These are phyloP conservation scores for Teratosphaeria nubilosa DNA, from an alignment of 2,329 filamentous ascomycete species.

Conservation along the genomic window DNA sequence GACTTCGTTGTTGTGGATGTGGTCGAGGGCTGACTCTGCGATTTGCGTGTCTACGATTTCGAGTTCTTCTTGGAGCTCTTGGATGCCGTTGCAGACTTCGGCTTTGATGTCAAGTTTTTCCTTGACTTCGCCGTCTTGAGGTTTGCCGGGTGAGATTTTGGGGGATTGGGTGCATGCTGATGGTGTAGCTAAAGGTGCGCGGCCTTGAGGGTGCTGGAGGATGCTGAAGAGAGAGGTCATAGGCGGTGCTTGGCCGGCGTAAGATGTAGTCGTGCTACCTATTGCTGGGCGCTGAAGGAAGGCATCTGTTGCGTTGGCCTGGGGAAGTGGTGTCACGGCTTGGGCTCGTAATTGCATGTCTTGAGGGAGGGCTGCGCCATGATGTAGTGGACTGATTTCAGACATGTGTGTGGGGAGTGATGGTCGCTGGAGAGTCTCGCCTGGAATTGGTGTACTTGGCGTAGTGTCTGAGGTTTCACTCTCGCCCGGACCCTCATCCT, in stretches of 20 bases:
- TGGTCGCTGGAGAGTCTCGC: conserved; percentile 13
- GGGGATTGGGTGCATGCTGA: conserved; percentile 28
- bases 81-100: conserved; percentile 87
- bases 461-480: conserved; percentile 26
- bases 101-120: conserved; percentile 60
- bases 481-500: conserved; percentile 51
- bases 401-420: conserved; percentile 31
- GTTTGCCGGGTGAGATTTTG: conserved; percentile 22
- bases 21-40: conserved; percentile 73
- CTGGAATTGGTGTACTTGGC: conserved; percentile 5
- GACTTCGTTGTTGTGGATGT: conserved; percentile 88
- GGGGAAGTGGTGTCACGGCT: not conserved
- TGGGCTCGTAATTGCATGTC: conserved; percentile 6
- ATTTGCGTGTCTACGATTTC: conserved; percentile 90
- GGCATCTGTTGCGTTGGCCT: not conserved
- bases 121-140: conserved; percentile 25
- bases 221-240: conserved; percentile 78
- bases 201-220: conserved; percentile 55
- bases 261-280: conserved; percentile 52
- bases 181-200: conserved; percentile 39
- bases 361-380: conserved; percentile 19
- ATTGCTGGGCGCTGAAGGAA: conserved; percentile 48
- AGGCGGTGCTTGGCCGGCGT: conserved; percentile 44
- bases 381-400: conserved; percentile 39
- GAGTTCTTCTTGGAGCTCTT: conserved; percentile 92